Conservation (phyloP, 768 basidiomycete species). For the Podaxis mareebaensis region DNA sequence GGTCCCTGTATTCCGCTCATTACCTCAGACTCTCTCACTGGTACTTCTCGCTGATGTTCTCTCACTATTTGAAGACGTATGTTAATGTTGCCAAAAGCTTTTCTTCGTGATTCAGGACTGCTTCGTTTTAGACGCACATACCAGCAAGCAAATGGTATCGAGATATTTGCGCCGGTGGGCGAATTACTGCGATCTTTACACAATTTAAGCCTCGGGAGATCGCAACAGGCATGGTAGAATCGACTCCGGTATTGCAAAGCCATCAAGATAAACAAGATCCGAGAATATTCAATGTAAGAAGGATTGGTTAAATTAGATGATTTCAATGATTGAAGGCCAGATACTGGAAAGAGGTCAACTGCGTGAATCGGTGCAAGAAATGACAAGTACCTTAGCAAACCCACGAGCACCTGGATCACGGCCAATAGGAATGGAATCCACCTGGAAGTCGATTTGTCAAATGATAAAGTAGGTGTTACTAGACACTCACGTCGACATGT, state of each 20-base stretch:
- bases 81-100: too few species aligned
- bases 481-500: conserved; percentile 50
- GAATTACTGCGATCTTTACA: too few species aligned
- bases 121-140: too few species aligned
- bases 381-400: conserved; percentile 37
- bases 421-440: conserved; percentile 51
- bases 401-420: conserved; percentile 41
- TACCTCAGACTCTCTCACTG: too few species aligned
- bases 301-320: conserved; percentile 30
- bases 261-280: background rate
- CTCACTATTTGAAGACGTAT: too few species aligned
- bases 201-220: too few species aligned
- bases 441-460: conserved; percentile 22
- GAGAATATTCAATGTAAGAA: background rate
- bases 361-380: background rate
- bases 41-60: too few species aligned
- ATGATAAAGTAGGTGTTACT: conserved; percentile 5
- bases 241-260: background rate
- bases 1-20: too few species aligned
- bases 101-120: too few species aligned
- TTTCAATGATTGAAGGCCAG: conserved; percentile 47
- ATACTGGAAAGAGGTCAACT: conserved; percentile 27
- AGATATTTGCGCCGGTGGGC: too few species aligned
- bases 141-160: too few species aligned
- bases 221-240: too few species aligned